Base-by-base conservation (phyloP, 257 asterid species). In the Gentiana macrophylla region DNA sequence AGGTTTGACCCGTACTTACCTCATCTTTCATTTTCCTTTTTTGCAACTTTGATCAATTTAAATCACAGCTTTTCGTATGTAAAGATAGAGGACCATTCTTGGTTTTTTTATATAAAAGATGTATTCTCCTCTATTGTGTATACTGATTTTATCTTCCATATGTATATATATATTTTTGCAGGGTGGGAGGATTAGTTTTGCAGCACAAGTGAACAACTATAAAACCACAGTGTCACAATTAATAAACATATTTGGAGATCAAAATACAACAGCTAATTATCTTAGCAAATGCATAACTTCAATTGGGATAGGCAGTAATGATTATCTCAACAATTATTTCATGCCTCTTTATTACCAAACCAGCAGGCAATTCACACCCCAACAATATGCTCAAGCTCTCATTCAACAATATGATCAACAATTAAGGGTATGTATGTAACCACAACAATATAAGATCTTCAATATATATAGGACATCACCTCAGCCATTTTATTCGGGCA, bases 141-240 rank as follows among this genome's bases (percentile, higher is more conserved):
- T 13, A 38, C 13, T 37, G 24, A 55, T 55, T 12, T 37, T 11
- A n/a, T 34, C 33, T 5, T 12, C 6, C 2, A n/a, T 55, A 1
- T 50, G 5, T 13, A 12, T 49, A n/a, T 49, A n/a, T 49, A 2
- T 8, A 49, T 49, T 8, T 0, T 15, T 35, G 24, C 38, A 91
- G 98, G 98, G 96, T 2, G 87, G 64, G 2, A 62, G 96, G 62
- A 80, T 75, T 37, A 78, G 67, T 36, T 82, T 88, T 35, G 58
- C 73, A 0, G 86, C 64, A 8, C 97, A 88, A 63, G 75, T 88
- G 37, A 82, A 71, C 41, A 88, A 88, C 68, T 85, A 88, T 88
- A 79, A 79, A 68, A 75, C 65, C 77, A 80, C 94, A 24, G 95
- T 84, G 11, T 52, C 81, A 7, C 86, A 84, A 60, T 68, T 91